Evolutionary conservation across 352 stramenopile species (phyloP).

Genomic region (Globisporangium paddicum): DNA sequence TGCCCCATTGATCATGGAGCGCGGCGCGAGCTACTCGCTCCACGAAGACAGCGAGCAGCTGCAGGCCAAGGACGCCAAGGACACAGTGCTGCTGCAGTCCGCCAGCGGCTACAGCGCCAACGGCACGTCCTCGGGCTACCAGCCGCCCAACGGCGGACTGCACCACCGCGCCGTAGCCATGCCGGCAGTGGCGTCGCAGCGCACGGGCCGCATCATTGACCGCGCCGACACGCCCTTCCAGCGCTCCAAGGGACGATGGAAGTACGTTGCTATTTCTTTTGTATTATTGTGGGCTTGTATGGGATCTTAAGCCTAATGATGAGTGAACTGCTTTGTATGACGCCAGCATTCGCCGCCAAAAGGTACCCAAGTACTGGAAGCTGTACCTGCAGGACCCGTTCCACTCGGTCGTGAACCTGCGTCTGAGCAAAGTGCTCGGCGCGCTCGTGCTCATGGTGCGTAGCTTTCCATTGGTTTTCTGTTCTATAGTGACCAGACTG

Average conservation of each 20-base stretch:
- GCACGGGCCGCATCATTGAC: constrained; percentile 68
- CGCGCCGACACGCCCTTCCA: constrained; percentile 56
- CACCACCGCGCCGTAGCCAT: constrained; percentile 12
- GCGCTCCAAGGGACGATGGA: constrained; percentile 75
- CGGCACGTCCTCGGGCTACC: constrained; percentile 9
- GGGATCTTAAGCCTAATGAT: constrained; percentile 4
- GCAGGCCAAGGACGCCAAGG: constrained; percentile 9
- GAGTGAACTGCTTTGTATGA: not conserved
- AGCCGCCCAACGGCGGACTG: constrained; percentile 5
- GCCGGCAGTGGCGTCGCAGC: constrained; percentile 6
- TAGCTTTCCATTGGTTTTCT: not conserved
- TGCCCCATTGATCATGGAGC: too few species aligned
- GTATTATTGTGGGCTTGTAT: not conserved
- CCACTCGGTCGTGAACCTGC: constrained; percentile 80
- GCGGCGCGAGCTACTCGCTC: constrained; percentile 39
- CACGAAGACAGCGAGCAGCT: constrained; percentile 28
- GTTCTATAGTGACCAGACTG: too few species aligned
- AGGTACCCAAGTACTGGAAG: constrained; percentile 78
- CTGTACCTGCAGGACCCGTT: constrained; percentile 83
- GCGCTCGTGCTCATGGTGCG: constrained; percentile 29
- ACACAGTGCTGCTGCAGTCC: constrained; percentile 8
- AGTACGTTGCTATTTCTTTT: constrained; percentile 33
- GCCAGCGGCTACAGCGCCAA: constrained; percentile 17
- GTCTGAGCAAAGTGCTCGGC: constrained; percentile 70
- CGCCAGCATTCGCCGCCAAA: constrained; percentile 67